A percentile compares a stretch with the other conserved stretches of the same genome.
Evolutionary conservation across 225 moss, liverwort and hornwort species (phyloP).

Genomic region (Asterella californica): DNA sequence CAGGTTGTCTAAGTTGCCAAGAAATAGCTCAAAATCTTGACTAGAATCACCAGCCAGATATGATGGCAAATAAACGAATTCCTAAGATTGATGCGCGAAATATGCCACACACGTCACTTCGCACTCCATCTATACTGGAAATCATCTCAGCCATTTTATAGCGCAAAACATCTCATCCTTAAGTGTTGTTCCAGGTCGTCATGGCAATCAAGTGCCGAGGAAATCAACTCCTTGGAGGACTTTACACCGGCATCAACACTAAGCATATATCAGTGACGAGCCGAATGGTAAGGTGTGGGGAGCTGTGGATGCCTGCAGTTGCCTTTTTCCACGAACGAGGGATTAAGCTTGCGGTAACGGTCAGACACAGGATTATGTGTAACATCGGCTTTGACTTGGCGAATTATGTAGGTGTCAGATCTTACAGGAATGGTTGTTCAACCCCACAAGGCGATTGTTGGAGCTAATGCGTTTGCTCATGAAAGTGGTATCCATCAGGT

Average conservation of each 20-base stretch:
- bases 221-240: conserved; percentile 64
- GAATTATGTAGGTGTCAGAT: conserved; percentile 54
- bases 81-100: no score
- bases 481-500: conserved; percentile 98
- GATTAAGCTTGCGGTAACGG: neutral
- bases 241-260: conserved; percentile 68
- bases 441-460: conserved; percentile 97
- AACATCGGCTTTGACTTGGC: neutral
- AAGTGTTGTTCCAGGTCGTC: conserved; percentile 51
- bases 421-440: conserved; percentile 92
- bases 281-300: conserved; percentile 53
- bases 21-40: no score
- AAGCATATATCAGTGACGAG: conserved; percentile 79
- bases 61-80: no score
- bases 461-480: conserved; percentile 96
- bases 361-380: neutral
- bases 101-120: no score
- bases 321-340: neutral
- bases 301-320: neutral
- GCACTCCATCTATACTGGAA: no score
- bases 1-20: no score
- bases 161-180: neutral
- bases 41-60: no score
- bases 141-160: no score
- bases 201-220: conserved; percentile 91